These are phyloP conservation scores for Capsicum baccatum DNA, from an alignment of 257 asterid genomes.

Conservation along the genomic window DNA sequence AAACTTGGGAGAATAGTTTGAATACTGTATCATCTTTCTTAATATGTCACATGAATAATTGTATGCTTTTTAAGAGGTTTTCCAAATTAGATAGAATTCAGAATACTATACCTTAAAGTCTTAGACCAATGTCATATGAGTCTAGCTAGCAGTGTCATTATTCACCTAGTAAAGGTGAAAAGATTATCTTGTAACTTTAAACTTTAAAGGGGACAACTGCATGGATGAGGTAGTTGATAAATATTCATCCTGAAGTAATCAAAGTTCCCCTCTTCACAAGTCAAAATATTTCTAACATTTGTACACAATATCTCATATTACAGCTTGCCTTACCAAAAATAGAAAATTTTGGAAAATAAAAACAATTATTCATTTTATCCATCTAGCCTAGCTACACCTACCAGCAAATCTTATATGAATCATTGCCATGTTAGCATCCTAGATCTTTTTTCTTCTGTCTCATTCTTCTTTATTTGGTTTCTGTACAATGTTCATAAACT, in stretches of 20 bases:
- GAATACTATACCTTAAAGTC: not conserved
- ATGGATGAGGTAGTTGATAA: slow-evolving; percentile 39
- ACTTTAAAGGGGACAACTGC: slow-evolving; percentile 41
- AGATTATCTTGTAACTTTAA: slow-evolving; percentile 24
- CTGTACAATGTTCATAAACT: not conserved
- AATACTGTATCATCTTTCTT: not conserved
- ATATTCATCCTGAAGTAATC: slow-evolving; percentile 26
- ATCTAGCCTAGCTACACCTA: slow-evolving; percentile 26
- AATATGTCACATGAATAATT: not conserved
- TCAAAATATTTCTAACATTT: slow-evolving; percentile 12
- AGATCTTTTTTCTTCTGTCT: not conserved
- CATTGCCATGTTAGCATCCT: slow-evolving; percentile 30
- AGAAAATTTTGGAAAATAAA: not conserved
- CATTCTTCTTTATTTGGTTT: slow-evolving; percentile 15
- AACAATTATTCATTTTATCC: slow-evolving; percentile 33
- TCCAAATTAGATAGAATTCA: slow-evolving; percentile 23
- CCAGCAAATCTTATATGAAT: slow-evolving; percentile 28
- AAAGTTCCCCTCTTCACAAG: slow-evolving; percentile 26
- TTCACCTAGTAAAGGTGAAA: slow-evolving; percentile 39
- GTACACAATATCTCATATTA: slow-evolving; percentile 4
- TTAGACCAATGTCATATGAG: slow-evolving; percentile 39
- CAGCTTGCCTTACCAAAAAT: slow-evolving; percentile 9
- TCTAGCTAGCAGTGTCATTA: slow-evolving; percentile 44
- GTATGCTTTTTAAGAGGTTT: not conserved
- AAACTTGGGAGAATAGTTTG: slow-evolving; percentile 25